Evolutionary conservation across 306 rosid genomes (phyloP), one percentile per base, ranked within the genome.

Genomic region (Quillaja saponaria): DNA sequence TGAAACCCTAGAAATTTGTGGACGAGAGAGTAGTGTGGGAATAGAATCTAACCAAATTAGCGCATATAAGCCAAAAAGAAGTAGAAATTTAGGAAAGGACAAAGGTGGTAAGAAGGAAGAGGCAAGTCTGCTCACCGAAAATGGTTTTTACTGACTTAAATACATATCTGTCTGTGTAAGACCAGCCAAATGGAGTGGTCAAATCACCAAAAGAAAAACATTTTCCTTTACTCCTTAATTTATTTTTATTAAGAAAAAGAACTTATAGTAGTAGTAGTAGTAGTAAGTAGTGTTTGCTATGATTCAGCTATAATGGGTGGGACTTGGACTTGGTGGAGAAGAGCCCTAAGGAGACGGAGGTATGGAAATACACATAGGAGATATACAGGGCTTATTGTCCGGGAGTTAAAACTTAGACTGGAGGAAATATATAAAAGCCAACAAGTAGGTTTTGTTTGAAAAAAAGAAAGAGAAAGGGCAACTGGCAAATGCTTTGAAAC

Each of bases 131-230:
- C 76, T 61, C 60, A 57, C 84, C 11, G 79, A 83, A 69, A 74
- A 58, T 80, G 69, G 82, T 69, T 85, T 83, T 82, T 75, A 65
- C 84, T 81, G 90, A 82, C 90, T 82, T 86, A 77, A 88, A 82
- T 86, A 72, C 84, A 81, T 54, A 78, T 82, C 90, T 79, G 90
- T 75, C 78, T 88, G 71, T 71, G 87, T 76, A 72, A 84, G 84
- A 71, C 49, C 85, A 84, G 81, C 77, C 87, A 82, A 78, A 84
- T 71, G 60, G 98, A 81, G 81, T 75, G 76, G 98, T 91, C 98
- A 91, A 91, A 91, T 91, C 98, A 88, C 65, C 33, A 53, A 76
- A 77, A 73, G 78, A 59, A 76, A 61, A 76, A 18, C 39, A 33
- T 60, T 67, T 67, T 62, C n/a, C n/a, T n/a, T n/a, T n/a, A n/a